Conservation (phyloP, 2,329 filamentous ascomycete species). For the Phaeosphaeria sp. region DNA sequence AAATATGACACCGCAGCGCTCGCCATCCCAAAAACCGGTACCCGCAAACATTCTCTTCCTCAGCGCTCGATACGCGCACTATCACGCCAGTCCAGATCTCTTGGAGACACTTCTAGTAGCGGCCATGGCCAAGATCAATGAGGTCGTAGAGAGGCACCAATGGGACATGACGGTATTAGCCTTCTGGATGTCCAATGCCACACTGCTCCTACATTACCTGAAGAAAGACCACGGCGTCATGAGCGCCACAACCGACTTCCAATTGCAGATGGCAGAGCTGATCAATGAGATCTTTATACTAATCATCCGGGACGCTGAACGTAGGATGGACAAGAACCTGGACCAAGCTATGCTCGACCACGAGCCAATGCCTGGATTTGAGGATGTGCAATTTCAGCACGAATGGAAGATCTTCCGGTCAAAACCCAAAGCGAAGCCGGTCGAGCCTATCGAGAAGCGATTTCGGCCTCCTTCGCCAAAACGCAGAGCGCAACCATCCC, state of each 20-base stretch:
- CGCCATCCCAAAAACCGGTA: slow-evolving; percentile 95
- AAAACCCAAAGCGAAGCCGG: slow-evolving; percentile 82
- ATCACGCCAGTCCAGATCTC: slow-evolving; percentile 87
- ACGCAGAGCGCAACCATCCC: slow-evolving; percentile 87
- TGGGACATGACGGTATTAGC: slow-evolving; percentile 99
- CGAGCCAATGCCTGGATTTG: slow-evolving; percentile 96
- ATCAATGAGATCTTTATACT: slow-evolving; percentile 99
- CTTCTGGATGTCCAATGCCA: slow-evolving; percentile 98
- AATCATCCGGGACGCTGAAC: slow-evolving; percentile 93
- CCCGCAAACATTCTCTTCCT: slow-evolving; percentile 97
- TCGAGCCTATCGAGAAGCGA: slow-evolving; percentile 87
- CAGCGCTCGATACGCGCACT: slow-evolving; percentile 93
- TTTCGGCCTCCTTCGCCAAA: slow-evolving; percentile 94
- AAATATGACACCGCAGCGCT: slow-evolving; percentile 95
- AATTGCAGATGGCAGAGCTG: slow-evolving; percentile 89
- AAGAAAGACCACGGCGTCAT: slow-evolving; percentile 90
- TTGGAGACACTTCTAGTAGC: slow-evolving; percentile 80
- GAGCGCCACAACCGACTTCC: slow-evolving; percentile 83
- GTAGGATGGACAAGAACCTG: slow-evolving; percentile 93
- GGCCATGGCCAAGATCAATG: slow-evolving; percentile 95
- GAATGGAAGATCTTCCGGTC: slow-evolving; percentile 98
- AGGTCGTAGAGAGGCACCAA: slow-evolving; percentile 92
- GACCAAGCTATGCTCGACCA: slow-evolving; percentile 95
- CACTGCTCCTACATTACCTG: slow-evolving; percentile 91
- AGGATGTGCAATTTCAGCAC: slow-evolving; percentile 95